phyloP scores from a whole-genome alignment of 108 stramenopile species.

The Ochromonas danica region DNA sequence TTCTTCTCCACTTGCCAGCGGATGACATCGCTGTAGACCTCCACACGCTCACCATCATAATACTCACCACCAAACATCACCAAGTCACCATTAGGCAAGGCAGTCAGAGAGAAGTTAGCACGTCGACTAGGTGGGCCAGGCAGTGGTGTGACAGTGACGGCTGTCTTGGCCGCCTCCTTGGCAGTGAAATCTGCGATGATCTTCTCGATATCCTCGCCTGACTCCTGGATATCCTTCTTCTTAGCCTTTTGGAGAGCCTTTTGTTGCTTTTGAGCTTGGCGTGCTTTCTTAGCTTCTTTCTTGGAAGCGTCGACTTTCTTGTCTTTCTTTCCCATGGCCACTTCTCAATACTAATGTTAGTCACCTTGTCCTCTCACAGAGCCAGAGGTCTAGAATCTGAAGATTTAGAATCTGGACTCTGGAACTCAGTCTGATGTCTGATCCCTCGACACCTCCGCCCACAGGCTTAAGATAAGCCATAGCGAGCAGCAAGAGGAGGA shows the following conservation, averaged over 20 bases:
- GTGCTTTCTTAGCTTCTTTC: background rate
- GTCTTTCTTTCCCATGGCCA: constrained; percentile 37
- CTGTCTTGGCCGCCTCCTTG: constrained; percentile 21
- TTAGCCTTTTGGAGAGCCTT: constrained; percentile 39
- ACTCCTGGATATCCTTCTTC: constrained; percentile 36
- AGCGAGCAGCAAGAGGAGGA: too few relatives aligned
- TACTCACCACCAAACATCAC: constrained; percentile 87
- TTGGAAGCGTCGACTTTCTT: constrained; percentile 10
- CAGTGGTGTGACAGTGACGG: constrained; percentile 34
- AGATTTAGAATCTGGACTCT: too few relatives aligned
- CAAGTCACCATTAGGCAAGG: constrained; percentile 50
- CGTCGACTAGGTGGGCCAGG: constrained; percentile 38
- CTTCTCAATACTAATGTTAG: too few relatives aligned
- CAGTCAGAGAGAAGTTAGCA: constrained; percentile 52
- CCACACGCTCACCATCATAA: constrained; percentile 84
- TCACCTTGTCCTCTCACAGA: too few relatives aligned
- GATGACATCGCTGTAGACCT: constrained; percentile 81
- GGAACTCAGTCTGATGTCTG: too few relatives aligned
- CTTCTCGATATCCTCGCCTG: constrained; percentile 40
- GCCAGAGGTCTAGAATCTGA: too few relatives aligned
- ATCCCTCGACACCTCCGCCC: too few relatives aligned
- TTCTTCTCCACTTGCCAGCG: constrained; percentile 55
- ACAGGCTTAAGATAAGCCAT: too few relatives aligned
- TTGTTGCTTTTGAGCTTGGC: constrained; percentile 37
- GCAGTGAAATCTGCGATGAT: constrained; percentile 33